Percentiles rank a stretch among this genome's conserved stretches.
phyloP scores from a whole-genome alignment of 441 rosid species.

The Adansonia madagascariensis region DNA sequence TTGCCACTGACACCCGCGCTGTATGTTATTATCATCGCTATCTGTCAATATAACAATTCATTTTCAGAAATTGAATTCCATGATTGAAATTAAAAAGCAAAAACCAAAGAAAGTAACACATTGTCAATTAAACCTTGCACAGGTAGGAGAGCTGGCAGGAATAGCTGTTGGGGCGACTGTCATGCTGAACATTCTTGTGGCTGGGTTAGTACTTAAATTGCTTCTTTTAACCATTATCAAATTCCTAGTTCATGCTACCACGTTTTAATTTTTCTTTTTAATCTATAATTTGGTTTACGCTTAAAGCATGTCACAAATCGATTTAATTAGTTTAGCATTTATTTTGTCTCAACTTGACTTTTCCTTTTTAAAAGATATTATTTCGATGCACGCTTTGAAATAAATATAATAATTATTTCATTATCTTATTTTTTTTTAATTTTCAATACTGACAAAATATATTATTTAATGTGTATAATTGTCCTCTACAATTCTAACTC shows the following conservation, averaged over 20 bases:
- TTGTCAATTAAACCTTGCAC: not conserved
- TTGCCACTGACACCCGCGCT: conserved; percentile 81
- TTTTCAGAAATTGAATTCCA: not conserved
- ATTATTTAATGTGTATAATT: too few species aligned
- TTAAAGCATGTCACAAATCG: not conserved
- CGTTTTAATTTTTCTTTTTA: not conserved
- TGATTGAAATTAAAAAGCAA: not conserved
- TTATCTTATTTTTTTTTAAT: not conserved
- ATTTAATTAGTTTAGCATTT: not conserved
- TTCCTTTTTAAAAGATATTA: not conserved
- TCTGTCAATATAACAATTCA: not conserved
- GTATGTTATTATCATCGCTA: conserved; percentile 35
- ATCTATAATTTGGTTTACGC: not conserved
- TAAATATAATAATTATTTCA: not conserved
- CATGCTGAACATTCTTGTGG: conserved; percentile 89
- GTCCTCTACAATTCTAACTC: not conserved
- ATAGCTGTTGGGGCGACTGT: conserved; percentile 98
- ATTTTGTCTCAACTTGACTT: not conserved
- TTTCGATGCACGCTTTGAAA: not conserved
- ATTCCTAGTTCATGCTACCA: not conserved
- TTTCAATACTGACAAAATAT: too few species aligned
- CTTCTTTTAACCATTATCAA: not conserved
- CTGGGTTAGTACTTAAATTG: conserved; percentile 57
- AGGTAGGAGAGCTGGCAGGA: conserved; percentile 98
- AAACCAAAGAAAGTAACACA: too few species aligned